phyloP scores from a whole-genome alignment of 148 eudicot genomes.

The Chenopodium suecicum region DNA sequence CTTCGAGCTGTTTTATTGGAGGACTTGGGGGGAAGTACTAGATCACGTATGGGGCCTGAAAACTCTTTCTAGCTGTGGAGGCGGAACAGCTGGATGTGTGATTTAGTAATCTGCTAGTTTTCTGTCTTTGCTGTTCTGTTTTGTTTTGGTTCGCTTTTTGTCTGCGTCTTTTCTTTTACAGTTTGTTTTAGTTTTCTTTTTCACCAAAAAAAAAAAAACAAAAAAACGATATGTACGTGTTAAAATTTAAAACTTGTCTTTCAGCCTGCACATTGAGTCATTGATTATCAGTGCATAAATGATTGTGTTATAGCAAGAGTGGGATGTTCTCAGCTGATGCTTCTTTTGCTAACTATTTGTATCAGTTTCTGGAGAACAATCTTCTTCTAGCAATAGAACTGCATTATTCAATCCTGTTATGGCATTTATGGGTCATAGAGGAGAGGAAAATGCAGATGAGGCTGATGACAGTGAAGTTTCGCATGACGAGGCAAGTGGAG shows the following conservation, averaged over 20 bases:
- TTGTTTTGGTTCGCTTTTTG: no score
- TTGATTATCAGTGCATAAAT: neutral
- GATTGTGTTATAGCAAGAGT: neutral
- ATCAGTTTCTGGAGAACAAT: conserved; percentile 60
- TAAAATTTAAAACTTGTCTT: neutral
- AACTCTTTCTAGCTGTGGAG: no score
- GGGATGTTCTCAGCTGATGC: conserved; percentile 1
- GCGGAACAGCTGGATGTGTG: no score
- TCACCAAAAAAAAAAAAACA: no score
- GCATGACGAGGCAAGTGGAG: conserved; percentile 15
- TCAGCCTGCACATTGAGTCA: neutral
- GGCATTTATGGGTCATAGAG: conserved; percentile 70
- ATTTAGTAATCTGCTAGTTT: no score
- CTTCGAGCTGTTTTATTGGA: no score
- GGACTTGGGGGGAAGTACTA: no score
- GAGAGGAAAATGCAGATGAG: conserved; percentile 40
- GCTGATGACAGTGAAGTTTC: conserved; percentile 20
- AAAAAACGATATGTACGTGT: no score
- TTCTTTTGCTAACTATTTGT: conserved; percentile 10
- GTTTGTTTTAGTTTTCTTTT: no score
- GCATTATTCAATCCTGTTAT: conserved; percentile 60
- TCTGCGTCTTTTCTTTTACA: no score
- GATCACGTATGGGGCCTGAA: no score
- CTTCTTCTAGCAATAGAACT: conserved; percentile 52
- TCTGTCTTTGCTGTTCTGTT: no score